These are phyloP conservation scores for Neurospora sp. DNA, from an alignment of 495 filamentous ascomycete genomes.

Conservation along the genomic window DNA sequence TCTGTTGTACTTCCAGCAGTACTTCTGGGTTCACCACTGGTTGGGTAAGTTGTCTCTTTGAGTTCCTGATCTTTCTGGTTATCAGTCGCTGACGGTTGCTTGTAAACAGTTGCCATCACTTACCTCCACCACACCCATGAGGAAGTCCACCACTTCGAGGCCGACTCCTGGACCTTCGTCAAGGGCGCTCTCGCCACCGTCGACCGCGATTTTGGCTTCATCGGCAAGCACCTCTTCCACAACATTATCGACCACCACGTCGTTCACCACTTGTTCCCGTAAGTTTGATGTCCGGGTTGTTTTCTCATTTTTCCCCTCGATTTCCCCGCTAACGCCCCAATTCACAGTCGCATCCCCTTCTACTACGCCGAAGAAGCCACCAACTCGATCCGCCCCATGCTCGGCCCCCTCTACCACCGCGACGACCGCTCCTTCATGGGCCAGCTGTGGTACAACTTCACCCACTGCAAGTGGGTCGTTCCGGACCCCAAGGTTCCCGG, in stretches of 20 bases:
- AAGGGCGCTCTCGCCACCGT: constrained; percentile 81
- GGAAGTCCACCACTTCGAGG: constrained; percentile 66
- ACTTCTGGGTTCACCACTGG: constrained; percentile 99
- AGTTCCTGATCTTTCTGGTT: background rate
- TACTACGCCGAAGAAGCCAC: constrained; percentile 84
- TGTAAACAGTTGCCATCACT: constrained; percentile 61
- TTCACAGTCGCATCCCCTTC: constrained; percentile 62
- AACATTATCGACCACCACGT: constrained; percentile 88
- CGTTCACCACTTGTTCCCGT: constrained; percentile 71
- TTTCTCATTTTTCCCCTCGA: background rate
- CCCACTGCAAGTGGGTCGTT: constrained; percentile 26
- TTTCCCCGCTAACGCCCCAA: background rate
- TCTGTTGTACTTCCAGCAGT: constrained; percentile 86
- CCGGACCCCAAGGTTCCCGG: constrained; percentile 21
- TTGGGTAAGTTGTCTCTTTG: constrained; percentile 45
- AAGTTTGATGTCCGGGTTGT: background rate
- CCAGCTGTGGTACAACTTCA: constrained; percentile 23
- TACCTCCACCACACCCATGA: constrained; percentile 88
- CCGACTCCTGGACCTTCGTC: constrained; percentile 69
- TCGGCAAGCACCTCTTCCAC: constrained; percentile 75
- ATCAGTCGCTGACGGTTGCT: constrained; percentile 16
- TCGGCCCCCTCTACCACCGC: constrained; percentile 68
- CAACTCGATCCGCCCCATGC: constrained; percentile 67
- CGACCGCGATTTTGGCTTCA: constrained; percentile 80
- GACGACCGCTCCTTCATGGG: constrained; percentile 33